Base-by-base conservation (phyloP, 164 flowering plant species). In the Aristolochia contorta region DNA sequence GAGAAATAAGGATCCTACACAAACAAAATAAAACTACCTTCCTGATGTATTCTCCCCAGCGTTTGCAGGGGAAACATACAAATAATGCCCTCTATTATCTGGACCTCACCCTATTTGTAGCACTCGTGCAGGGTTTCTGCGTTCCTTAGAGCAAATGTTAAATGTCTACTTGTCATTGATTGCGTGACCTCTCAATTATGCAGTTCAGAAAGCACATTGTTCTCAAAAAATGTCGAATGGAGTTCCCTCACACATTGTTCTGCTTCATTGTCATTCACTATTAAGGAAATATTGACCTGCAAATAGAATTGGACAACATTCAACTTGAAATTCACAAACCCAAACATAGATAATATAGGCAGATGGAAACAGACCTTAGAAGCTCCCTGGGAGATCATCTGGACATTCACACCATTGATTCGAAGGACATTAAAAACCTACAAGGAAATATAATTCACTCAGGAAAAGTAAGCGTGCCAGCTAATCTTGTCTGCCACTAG, bases 301-400 rank as follows among this genome's bases (percentile, higher is more conserved):
- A 10, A 16, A 30, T 12, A 19, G 23, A 9, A 50, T 19, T 49
- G 16, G 23, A 27, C 23, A 30, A 19, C 61, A 20, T 43, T 10
- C 14, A 22, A 18, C 12, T 22, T 18, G 37, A 16, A 21, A 21
- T 20, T 53, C 7, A 43, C 13, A 37, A 54, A 22, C 23, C 23
- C 57, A 20, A 54, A n/a, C 18, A 55, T 18, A 15, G 58, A 55
- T 18, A 25, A 55, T 9, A 25, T 16, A 33, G 21, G 4, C 60
- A 53, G 61, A 49, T 27, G 19, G 33, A 32, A 48, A 33, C 50
- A 50, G 51, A 91, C 96, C 93, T 93, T 93, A 1, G 98, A 93
- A 65, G 98, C 98, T 45, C 97, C 98, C 75, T 93, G 98, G 24
- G 98, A 93, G 70, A 93, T 93, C 98, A 93, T 93, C 71, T 93